phyloP scores from a whole-genome alignment of 1,284 basidiomycete species.

The Cryptococcus sp. region DNA sequence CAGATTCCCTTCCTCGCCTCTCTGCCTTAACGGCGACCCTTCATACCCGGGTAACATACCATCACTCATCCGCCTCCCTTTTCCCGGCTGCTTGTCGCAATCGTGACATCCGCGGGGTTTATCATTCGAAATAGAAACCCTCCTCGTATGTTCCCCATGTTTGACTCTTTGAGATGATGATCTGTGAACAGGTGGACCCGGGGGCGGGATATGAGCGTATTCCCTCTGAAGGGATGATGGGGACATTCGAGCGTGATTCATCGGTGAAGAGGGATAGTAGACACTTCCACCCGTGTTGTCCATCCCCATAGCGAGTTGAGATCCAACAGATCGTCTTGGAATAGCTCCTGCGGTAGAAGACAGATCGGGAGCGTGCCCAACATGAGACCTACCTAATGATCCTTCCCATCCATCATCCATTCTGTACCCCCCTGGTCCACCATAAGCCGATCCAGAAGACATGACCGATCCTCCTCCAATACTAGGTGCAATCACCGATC shows the following conservation, averaged over 20 bases:
- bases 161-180: neutral
- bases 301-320: neutral
- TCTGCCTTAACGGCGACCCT: neutral
- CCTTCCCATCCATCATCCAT: conserved; percentile 34
- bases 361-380: conserved; percentile 25
- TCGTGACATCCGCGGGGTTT: neutral
- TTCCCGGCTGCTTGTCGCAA: neutral
- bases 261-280: neutral
- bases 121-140: neutral
- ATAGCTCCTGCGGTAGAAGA: conserved; percentile 20
- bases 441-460: neutral
- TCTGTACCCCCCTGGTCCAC: conserved; percentile 8
- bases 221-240: neutral
- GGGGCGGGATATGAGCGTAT: neutral
- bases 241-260: neutral
- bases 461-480: neutral
- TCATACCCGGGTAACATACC: neutral
- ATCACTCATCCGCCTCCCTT: neutral
- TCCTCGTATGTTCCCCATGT: neutral
- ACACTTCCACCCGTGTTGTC: neutral
- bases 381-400: conserved; percentile 18
- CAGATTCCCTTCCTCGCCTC: neutral
- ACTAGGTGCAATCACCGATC: conserved; percentile 5
- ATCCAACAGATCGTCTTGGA: neutral
- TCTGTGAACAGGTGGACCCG: neutral